Conservation (phyloP, 306 rosid genomes). For the Cucumis cinereus region DNA sequence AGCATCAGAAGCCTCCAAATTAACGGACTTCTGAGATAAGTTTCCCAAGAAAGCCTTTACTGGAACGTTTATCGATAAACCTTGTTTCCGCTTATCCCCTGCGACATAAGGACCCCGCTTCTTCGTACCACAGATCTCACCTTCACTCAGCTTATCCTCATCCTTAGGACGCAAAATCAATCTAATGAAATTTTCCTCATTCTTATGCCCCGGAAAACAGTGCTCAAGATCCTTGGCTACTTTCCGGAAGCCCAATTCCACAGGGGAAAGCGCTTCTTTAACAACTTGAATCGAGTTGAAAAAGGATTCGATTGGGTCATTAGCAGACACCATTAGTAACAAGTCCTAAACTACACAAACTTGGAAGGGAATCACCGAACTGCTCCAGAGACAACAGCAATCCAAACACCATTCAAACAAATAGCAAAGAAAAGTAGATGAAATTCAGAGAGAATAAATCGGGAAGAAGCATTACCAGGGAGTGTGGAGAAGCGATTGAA, state of each 20-base stretch:
- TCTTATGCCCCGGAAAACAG: constrained; percentile 52
- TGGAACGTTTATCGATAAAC: constrained; percentile 53
- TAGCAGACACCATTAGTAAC: constrained; percentile 60
- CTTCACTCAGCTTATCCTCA: constrained; percentile 28
- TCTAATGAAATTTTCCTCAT: constrained; percentile 30
- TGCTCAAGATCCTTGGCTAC: constrained; percentile 87
- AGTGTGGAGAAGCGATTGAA: not conserved
- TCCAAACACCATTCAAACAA: not conserved
- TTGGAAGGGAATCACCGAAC: constrained; percentile 4
- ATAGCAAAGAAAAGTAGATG: not conserved
- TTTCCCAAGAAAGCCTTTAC: constrained; percentile 54
- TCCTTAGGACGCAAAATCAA: constrained; percentile 36
- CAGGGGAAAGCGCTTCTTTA: constrained; percentile 65
- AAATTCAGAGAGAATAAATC: not conserved
- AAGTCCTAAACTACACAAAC: constrained; percentile 11
- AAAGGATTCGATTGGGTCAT: constrained; percentile 79
- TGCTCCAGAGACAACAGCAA: constrained; percentile 4
- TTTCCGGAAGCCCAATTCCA: constrained; percentile 62
- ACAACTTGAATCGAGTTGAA: constrained; percentile 71
- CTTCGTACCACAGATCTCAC: constrained; percentile 59
- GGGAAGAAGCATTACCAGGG: not conserved
- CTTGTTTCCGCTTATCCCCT: constrained; percentile 43
- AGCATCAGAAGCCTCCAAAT: constrained; percentile 19
- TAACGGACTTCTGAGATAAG: constrained; percentile 42
- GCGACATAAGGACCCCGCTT: constrained; percentile 25